phyloP scores from a whole-genome alignment of 306 rosid genomes.

The Quercus bicolor region DNA sequence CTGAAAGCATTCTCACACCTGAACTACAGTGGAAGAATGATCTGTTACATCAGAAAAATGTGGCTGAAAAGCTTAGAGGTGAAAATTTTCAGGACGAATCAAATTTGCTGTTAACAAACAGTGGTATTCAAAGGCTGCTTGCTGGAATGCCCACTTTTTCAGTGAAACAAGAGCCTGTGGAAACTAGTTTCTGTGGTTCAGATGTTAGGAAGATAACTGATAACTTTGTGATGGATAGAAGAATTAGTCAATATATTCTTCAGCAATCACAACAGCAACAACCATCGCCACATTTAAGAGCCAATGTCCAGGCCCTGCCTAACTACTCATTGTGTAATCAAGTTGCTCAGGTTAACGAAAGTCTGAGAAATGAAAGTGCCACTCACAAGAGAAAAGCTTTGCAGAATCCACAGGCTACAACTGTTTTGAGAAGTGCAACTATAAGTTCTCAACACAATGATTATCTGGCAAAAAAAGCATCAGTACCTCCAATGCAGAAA shows the following conservation, averaged over 20 bases:
- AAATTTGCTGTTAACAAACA: background rate
- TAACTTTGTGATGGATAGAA: background rate
- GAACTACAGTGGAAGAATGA: constrained; percentile 15
- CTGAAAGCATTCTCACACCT: constrained; percentile 7
- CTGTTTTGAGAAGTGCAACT: constrained; percentile 5
- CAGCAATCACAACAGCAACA: constrained; percentile 1
- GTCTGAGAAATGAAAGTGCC: constrained; percentile 11
- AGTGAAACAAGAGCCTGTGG: constrained; percentile 27
- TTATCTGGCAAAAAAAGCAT: constrained; percentile 10
- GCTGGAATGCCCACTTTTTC: constrained; percentile 7
- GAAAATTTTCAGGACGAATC: constrained; percentile 17
- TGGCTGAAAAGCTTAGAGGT: constrained; percentile 9
- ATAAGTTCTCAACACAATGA: constrained; percentile 10
- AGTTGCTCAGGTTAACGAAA: constrained; percentile 5
- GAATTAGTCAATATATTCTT: constrained; percentile 1
- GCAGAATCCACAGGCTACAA: background rate
- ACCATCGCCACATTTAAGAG: background rate
- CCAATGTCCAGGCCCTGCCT: background rate
- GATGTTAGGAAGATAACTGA: constrained; percentile 2
- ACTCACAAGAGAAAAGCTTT: constrained; percentile 8
- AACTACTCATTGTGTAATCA: background rate
- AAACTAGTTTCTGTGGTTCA: constrained; percentile 4
- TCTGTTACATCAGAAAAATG: background rate
- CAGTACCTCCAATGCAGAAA: constrained; percentile 5
- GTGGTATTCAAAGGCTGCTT: constrained; percentile 6